Percentiles rank a stretch among this genome's conserved stretches.
Conservation (phyloP, 257 asterid genomes). For the Solanum peruvianum region DNA sequence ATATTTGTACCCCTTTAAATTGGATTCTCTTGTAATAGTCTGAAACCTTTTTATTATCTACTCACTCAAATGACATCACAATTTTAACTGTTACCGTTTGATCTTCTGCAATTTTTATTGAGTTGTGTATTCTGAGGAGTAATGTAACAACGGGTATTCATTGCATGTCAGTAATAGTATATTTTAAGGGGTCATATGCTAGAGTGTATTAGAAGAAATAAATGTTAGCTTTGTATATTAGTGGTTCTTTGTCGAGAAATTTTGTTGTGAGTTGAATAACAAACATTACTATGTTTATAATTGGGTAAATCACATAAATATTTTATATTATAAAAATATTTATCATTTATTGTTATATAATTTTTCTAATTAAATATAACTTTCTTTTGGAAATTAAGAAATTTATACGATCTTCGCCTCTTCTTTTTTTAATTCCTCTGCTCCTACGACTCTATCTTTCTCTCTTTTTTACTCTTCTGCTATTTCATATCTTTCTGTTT, state of each 20-base stretch:
- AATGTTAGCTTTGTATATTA: background rate
- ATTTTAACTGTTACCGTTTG: background rate
- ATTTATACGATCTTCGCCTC: no score
- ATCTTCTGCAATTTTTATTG: background rate
- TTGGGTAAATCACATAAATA: no score
- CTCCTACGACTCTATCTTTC: no score
- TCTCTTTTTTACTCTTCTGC: no score
- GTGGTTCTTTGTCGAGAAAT: background rate
- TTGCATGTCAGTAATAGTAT: background rate
- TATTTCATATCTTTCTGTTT: no score
- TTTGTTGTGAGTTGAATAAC: background rate
- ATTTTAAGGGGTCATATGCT: background rate
- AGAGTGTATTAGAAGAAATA: background rate
- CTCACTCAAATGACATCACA: background rate
- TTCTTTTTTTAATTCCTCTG: no score
- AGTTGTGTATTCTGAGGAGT: background rate
- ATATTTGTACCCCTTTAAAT: background rate
- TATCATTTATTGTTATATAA: no score
- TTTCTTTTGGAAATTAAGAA: no score
- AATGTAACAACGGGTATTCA: background rate
- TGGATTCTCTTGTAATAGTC: background rate
- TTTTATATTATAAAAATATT: no score
- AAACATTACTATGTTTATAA: background rate
- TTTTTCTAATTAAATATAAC: no score
- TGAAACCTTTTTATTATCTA: background rate